Evolutionary conservation across 2,329 filamentous ascomycete species (phyloP), one percentile per base, ranked within the genome.

Genomic region (Ceratocystis cacaofunesta): DNA sequence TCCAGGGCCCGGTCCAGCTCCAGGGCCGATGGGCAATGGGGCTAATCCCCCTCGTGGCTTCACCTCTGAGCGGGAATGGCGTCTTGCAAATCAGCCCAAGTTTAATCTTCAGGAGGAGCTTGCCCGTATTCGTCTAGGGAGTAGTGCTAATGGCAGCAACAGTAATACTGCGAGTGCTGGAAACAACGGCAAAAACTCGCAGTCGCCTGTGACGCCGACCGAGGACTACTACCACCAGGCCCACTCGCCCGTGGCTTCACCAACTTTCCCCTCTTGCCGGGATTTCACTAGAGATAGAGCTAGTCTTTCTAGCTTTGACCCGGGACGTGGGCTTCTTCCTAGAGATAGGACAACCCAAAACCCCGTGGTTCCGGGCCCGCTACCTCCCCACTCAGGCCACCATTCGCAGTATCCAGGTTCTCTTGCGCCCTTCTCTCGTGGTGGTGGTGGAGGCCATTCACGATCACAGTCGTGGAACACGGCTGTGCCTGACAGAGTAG

Each of bases 381-480:
- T 58, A 8, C 55, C 55, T 17, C 55, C 55, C 2, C 55, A 30
- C 15, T 32, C 55, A 10, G 55, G 55, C 55, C 12, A 28, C n/a
- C 55, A 30, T 19, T 28, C 55, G 7, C 55, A n/a, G 25, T 58
- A 32, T 25, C 55, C n/a, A 25, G 55, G 55, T 1, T 65, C 64
- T 3, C 43, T 65, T 48, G 43, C 64, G 3, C 48, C 57, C 5
- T 61, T 62, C 19, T 50, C 64, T 12, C 63, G 63, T 25, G 46
- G 46, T 17, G 48, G 63, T 8, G n/a, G 25, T 17, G 41, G 61
- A 1, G 46, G 66, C 5, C 66, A 67, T 50, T 32, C 32, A 12
- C 62, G 66, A 10, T 67, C 66, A 1, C 66, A 67, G 58, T 67
- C 66, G n/a, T 67, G 66, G 66, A 62, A 52, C 28, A 41, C 65